phyloP scores from a whole-genome alignment of 495 filamentous ascomycete genomes.

The Hypoxylon subgilvum region DNA sequence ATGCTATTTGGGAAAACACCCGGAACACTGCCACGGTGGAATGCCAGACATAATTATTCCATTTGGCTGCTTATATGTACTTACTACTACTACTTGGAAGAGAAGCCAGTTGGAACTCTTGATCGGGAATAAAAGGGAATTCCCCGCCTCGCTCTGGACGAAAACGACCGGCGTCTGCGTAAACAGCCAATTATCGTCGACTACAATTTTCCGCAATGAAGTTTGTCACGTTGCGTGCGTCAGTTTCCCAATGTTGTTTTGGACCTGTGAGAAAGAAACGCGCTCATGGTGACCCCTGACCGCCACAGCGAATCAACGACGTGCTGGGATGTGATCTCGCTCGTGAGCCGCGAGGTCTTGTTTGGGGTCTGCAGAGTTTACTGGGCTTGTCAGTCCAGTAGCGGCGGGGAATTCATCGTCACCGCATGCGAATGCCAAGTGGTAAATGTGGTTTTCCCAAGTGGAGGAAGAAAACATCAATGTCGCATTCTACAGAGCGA shows the following conservation, averaged over 20 bases:
- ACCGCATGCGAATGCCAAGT: slow-evolving; percentile 27
- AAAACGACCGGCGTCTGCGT: slow-evolving; percentile 3
- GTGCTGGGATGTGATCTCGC: slow-evolving; percentile 31
- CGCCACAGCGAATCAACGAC: slow-evolving; percentile 27
- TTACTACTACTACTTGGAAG: not conserved
- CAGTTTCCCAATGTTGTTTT: slow-evolving; percentile 38
- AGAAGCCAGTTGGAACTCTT: slow-evolving; percentile 10
- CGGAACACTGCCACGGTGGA: slow-evolving; percentile 21
- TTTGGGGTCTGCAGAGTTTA: slow-evolving; percentile 26
- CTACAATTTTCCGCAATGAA: slow-evolving; percentile 18
- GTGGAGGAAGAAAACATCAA: no score
- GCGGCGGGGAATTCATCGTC: slow-evolving; percentile 30
- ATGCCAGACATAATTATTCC: slow-evolving; percentile 11
- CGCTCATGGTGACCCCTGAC: slow-evolving; percentile 24
- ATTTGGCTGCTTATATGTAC: slow-evolving; percentile 29
- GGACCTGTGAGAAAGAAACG: slow-evolving; percentile 37
- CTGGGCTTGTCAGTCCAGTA: slow-evolving; percentile 13
- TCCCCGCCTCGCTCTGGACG: slow-evolving; percentile 15
- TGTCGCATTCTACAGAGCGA: no score
- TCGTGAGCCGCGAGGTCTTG: slow-evolving; percentile 35
- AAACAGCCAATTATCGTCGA: slow-evolving; percentile 20
- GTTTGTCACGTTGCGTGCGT: slow-evolving; percentile 33
- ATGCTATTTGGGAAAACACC: slow-evolving; percentile 16
- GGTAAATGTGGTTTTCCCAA: slow-evolving; percentile 18
- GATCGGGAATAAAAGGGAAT: slow-evolving; percentile 26